Evolutionary conservation across 2,329 filamentous ascomycete genomes (phyloP), one percentile per base, ranked within the genome.

Genomic region (Alternaria brassicae): DNA sequence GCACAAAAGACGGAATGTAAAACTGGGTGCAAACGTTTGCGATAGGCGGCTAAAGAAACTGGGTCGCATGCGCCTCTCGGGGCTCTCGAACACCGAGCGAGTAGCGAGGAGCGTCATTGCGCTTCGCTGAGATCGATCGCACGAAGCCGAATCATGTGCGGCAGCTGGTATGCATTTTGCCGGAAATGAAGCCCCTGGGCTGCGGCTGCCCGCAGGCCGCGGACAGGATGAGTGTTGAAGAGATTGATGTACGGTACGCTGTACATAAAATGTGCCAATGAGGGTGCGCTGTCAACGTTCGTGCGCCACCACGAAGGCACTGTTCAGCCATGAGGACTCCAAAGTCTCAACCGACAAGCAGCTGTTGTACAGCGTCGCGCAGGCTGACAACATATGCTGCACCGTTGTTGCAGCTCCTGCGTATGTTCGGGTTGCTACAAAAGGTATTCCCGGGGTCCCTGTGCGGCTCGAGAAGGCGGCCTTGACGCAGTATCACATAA

Each of bases 111-210:
- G 32, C 48, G 54, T 57, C 47, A 52, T 52, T 36, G 60, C 58
- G 55, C 30, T 15, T 19, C 21, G 25, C 40, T 42, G 37, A 55
- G 60, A 63, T 63, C 60, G 60, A 63, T 54, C 36, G 48, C 28
- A 25, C 28, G n/a, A 19, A 32, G 32, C 28, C n/a, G 28, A 15
- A 19, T 23, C 32, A 45, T 34, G 39, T 36, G 6, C 15, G 10
- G 30, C 30, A 6, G 13, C 21, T 23, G 40, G 6, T 44, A 34
- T 19, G 49, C 15, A n/a, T 47, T 47, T 17, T 32, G 40, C 55
- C 55, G 39, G 47, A 34, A 23, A 52, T 44, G n/a, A 48, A 57
- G 23, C 9, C 44, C 30, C 30, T 23, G 30, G 44, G 44, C 30
- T 34, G 44, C 44, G n/a, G n/a, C n/a, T n/a, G n/a, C n/a, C n/a